These are phyloP conservation scores for Apiosordaria backusii DNA, from an alignment of 495 filamentous ascomycete species.

Conservation along the genomic window DNA sequence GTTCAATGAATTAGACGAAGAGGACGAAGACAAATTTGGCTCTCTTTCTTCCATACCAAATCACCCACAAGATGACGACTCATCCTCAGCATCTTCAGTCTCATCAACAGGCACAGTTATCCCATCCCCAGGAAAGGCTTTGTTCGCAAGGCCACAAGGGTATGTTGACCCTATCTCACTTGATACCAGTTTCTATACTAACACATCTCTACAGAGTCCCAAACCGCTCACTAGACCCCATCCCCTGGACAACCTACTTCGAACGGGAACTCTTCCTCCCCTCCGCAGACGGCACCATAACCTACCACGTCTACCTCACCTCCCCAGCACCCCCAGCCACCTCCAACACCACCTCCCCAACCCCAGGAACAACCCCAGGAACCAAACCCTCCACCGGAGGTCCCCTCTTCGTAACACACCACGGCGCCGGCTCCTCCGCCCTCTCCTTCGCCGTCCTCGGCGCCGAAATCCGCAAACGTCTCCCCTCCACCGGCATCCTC, in stretches of 20 bases:
- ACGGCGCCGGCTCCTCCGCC: slow-evolving; percentile 54
- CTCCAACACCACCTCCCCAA: slow-evolving; percentile 85
- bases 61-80: slow-evolving; percentile 62
- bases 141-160: slow-evolving; percentile 68
- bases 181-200: slow-evolving; percentile 17
- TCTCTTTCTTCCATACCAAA: slow-evolving; percentile 30
- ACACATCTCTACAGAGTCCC: slow-evolving; percentile 30
- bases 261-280: slow-evolving; percentile 72
- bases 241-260: slow-evolving; percentile 90
- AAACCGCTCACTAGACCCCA: slow-evolving; percentile 47
- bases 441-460: slow-evolving; percentile 63
- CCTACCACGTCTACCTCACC: slow-evolving; percentile 83
- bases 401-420: slow-evolving; percentile 58
- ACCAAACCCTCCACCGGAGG: slow-evolving; percentile 40
- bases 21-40: slow-evolving; percentile 33
- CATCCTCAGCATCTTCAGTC: slow-evolving; percentile 68
- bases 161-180: slow-evolving; percentile 29
- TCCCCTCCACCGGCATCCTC: slow-evolving; percentile 79
- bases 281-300: slow-evolving; percentile 35
- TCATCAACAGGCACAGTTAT: slow-evolving; percentile 88
- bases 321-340: slow-evolving; percentile 44
- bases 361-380: slow-evolving; percentile 45
- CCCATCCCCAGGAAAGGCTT: slow-evolving; percentile 68
- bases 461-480: slow-evolving; percentile 66
- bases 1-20: slow-evolving; percentile 52